Conservation (phyloP, 768 basidiomycete genomes). For the Cubamyces sp. region DNA sequence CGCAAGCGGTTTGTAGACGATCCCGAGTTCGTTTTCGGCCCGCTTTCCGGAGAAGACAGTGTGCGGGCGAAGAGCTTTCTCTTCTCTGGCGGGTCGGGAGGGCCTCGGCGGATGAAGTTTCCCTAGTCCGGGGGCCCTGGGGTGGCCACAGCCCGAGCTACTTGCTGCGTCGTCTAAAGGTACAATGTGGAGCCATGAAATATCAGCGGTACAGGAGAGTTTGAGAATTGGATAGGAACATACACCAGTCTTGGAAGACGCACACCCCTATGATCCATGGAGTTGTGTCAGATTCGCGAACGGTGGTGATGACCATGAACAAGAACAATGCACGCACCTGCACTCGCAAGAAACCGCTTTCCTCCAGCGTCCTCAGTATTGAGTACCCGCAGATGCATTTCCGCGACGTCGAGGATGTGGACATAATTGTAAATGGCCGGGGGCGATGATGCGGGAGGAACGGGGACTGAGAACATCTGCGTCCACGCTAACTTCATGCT, state of each 20-base stretch:
- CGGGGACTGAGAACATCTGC: not conserved
- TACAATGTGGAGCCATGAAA: not conserved
- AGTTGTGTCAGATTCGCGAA: not conserved
- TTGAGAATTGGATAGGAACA: not conserved
- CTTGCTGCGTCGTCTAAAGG: conserved; percentile 15
- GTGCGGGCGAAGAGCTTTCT: conserved; percentile 5
- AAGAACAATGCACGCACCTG: conserved; percentile 26
- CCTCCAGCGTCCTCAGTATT: conserved; percentile 39
- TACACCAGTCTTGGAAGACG: conserved; percentile 27
- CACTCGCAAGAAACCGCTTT: conserved; percentile 42
- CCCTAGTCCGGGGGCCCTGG: conserved; percentile 1
- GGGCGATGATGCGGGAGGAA: not conserved
- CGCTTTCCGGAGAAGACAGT: conserved; percentile 32
- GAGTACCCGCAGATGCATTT: conserved; percentile 35
- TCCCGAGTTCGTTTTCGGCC: conserved; percentile 43
- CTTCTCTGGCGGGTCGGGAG: conserved; percentile 18
- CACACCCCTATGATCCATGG: not conserved
- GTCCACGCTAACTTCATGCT: not conserved
- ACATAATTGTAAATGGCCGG: conserved; percentile 26
- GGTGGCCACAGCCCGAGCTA: conserved; percentile 7
- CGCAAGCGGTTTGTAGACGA: conserved; percentile 44
- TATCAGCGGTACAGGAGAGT: not conserved
- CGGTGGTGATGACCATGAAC: not conserved
- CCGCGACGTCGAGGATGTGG: conserved; percentile 42
- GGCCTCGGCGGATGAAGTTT: conserved; percentile 25